Conservation (phyloP, 495 filamentous ascomycete species). For the Neurospora tetrasperma region DNA sequence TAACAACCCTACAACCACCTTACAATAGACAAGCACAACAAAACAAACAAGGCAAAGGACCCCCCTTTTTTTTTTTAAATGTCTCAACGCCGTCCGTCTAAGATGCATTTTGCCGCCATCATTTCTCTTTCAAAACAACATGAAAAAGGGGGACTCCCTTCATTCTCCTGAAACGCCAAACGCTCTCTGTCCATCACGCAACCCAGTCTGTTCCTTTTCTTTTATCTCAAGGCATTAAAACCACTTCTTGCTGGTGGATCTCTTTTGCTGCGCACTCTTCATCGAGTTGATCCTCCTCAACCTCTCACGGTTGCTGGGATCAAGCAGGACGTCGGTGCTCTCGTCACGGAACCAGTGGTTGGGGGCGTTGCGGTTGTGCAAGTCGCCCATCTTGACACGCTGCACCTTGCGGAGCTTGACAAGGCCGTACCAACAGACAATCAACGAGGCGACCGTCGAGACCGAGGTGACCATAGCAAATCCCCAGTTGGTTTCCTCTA, state of each 20-base stretch:
- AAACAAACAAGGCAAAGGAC: not conserved
- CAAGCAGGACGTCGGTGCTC: conserved; percentile 29
- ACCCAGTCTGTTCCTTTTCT: not conserved
- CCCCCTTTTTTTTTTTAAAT: not conserved
- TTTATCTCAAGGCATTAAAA: conserved; percentile 3
- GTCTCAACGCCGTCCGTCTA: not conserved
- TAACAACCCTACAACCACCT: not conserved
- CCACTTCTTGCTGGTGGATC: conserved; percentile 23
- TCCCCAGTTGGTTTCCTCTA: conserved; percentile 89
- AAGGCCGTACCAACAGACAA: conserved; percentile 73
- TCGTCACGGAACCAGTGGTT: conserved; percentile 37
- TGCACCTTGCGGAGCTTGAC: conserved; percentile 76
- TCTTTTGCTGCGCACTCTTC: conserved; percentile 27
- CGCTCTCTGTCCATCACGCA: not conserved
- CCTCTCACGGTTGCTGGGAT: conserved; percentile 37
- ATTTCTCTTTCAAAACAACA: not conserved
- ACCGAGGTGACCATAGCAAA: conserved; percentile 63
- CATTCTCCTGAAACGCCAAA: not conserved
- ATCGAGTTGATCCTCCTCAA: conserved; percentile 35
- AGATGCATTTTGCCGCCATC: not conserved
- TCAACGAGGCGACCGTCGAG: conserved; percentile 60
- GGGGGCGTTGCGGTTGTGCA: conserved; percentile 18
- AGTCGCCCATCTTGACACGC: conserved; percentile 70
- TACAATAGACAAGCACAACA: not conserved
- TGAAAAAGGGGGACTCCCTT: not conserved